These are phyloP conservation scores for Blastobotrys capitulatus DNA, from an alignment of 1,139 yeast genomes.

Conservation along the genomic window DNA sequence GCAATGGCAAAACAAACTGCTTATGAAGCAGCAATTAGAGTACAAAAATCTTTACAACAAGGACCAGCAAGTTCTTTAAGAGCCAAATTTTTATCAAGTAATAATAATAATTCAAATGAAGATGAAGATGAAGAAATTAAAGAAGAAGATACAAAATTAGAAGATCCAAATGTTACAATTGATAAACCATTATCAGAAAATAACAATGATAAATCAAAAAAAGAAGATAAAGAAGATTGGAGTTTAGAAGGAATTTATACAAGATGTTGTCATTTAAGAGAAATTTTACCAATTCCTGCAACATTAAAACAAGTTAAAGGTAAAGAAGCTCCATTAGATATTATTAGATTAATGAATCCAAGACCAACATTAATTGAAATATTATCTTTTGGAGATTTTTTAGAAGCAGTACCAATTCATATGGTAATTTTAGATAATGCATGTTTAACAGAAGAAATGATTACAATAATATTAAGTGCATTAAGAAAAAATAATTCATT, in stretches of 20 bases:
- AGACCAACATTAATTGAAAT: conserved; percentile 88
- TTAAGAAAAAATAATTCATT: conserved; percentile 51
- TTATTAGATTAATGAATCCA: conserved; percentile 76
- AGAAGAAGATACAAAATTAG: conserved; percentile 2
- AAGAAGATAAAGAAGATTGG: conserved; percentile 18
- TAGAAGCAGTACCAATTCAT: conserved; percentile 76
- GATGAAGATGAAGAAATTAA: conserved; percentile 31
- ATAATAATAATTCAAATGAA: background rate
- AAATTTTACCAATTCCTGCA: conserved; percentile 89
- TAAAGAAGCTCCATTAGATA: conserved; percentile 68
- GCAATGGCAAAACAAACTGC: conserved; percentile 29
- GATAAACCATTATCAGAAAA: conserved; percentile 26
- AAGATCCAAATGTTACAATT: conserved; percentile 13
- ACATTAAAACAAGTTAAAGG: conserved; percentile 78
- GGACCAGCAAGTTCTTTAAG: conserved; percentile 11
- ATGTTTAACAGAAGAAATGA: conserved; percentile 72
- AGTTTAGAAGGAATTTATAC: conserved; percentile 50
- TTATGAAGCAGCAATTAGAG: conserved; percentile 30
- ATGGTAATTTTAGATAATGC: conserved; percentile 81
- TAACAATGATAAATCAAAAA: conserved; percentile 14
- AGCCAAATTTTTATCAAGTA: conserved; percentile 7
- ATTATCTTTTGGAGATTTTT: conserved; percentile 80
- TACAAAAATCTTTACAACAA: conserved; percentile 25
- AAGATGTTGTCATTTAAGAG: conserved; percentile 87
- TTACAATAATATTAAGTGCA: conserved; percentile 60